Conservation (phyloP, 2,329 filamentous ascomycete species). For the Paraphoma chrysanthemicola region DNA sequence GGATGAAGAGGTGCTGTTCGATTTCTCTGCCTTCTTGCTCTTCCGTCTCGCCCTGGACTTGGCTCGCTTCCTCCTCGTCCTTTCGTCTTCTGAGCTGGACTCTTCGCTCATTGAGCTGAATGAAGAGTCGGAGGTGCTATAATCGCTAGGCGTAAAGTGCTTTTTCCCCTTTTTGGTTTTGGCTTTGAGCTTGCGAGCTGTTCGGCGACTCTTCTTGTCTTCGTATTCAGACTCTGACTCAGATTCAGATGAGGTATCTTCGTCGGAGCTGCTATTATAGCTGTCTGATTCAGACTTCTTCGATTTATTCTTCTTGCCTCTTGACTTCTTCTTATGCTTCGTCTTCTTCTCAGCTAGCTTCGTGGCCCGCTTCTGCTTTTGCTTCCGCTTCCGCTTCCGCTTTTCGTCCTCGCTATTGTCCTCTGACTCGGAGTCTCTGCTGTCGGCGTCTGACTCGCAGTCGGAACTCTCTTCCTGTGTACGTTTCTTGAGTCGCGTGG, state of each 20-base stretch:
- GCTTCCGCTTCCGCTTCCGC: slow-evolving; percentile 28
- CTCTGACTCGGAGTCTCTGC: slow-evolving; percentile 25
- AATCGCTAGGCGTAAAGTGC: slow-evolving; percentile 18
- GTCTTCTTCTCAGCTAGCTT: slow-evolving; percentile 20
- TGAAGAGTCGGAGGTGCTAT: slow-evolving; percentile 17
- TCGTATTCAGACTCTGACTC: slow-evolving; percentile 20
- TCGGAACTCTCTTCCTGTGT: slow-evolving; percentile 21
- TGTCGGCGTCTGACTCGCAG: slow-evolving; percentile 30
- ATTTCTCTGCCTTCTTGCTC: slow-evolving; percentile 18
- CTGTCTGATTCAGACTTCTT: slow-evolving; percentile 25
- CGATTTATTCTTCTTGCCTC: slow-evolving; percentile 29
- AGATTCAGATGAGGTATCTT: slow-evolving; percentile 18
- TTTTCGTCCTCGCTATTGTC: slow-evolving; percentile 29
- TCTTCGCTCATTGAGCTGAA: slow-evolving; percentile 22
- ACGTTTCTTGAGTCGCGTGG: slow-evolving; percentile 21
- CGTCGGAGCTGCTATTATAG: slow-evolving; percentile 21
- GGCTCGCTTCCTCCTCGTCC: slow-evolving; percentile 20
- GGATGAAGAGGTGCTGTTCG: slow-evolving; percentile 8
- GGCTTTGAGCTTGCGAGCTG: slow-evolving; percentile 22
- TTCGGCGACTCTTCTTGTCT: slow-evolving; percentile 20
- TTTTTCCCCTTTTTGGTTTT: slow-evolving; percentile 32
- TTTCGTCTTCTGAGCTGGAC: slow-evolving; percentile 22
- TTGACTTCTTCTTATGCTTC: slow-evolving; percentile 31
- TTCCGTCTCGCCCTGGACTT: slow-evolving; percentile 28
- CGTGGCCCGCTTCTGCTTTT: slow-evolving; percentile 17